Conservation (phyloP, 306 rosid genomes). For the Gastrolobium bilobum region DNA sequence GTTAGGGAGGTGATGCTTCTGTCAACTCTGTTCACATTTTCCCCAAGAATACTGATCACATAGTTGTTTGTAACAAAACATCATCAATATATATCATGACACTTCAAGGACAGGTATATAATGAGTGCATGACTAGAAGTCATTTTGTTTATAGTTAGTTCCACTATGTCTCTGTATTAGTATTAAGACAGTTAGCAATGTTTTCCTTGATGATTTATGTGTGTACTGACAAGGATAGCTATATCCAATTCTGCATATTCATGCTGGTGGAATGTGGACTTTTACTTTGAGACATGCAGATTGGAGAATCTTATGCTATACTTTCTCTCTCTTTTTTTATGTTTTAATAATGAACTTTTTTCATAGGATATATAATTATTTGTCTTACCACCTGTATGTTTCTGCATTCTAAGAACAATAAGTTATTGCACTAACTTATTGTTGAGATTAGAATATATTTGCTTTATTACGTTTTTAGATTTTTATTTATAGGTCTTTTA, state of each 20-base stretch:
- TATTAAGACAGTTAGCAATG: constrained; percentile 13
- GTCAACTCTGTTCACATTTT: constrained; percentile 94
- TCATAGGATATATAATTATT: neutral
- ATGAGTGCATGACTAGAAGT: constrained; percentile 27
- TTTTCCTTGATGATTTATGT: constrained; percentile 11
- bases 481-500: neutral
- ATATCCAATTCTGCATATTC: constrained; percentile 22
- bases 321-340: neutral
- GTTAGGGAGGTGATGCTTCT: constrained; percentile 97
- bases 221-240: constrained; percentile 27
- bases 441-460: neutral
- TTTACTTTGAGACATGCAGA: neutral
- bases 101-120: constrained; percentile 95
- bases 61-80: constrained; percentile 94
- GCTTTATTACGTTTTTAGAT: neutral
- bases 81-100: constrained; percentile 97
- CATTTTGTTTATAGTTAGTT: constrained; percentile 1
- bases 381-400: neutral
- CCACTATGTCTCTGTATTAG: neutral
- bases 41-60: constrained; percentile 89
- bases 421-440: neutral
- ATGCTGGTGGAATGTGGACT: constrained; percentile 19
- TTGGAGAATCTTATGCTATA: constrained; percentile 10
- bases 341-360: neutral
- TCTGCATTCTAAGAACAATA: constrained; percentile 7